These are phyloP conservation scores for Aspergillus sp. DNA, from an alignment of 2,329 filamentous ascomycete genomes.

Conservation along the genomic window DNA sequence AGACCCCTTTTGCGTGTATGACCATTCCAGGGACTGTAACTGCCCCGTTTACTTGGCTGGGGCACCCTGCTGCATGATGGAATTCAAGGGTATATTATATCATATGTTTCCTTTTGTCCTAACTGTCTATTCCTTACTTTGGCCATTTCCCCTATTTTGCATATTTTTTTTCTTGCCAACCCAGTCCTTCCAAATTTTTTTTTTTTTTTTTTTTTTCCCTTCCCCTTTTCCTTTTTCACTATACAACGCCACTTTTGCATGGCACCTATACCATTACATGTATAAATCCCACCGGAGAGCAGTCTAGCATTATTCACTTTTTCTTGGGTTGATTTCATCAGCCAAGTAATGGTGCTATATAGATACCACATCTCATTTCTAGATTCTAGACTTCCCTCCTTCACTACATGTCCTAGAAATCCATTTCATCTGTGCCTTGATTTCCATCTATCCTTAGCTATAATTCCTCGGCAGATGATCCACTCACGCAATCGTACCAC, in stretches of 20 bases:
- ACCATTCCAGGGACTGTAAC: constrained; percentile 15
- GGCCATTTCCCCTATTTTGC: constrained; percentile 7
- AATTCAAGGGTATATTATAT: constrained; percentile 14
- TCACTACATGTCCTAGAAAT: not conserved
- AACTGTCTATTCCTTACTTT: not conserved
- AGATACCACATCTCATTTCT: not conserved
- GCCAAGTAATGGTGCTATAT: constrained; percentile 4
- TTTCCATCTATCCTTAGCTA: not conserved
- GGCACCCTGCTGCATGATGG: constrained; percentile 11
- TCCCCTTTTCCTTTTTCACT: not conserved
- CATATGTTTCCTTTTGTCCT: constrained; percentile 4
- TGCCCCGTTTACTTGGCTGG: constrained; percentile 3
- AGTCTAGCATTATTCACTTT: not conserved
- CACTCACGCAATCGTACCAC: not conserved
- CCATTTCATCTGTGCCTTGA: not conserved
- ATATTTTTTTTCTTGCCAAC: not conserved
- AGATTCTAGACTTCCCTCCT: not conserved
- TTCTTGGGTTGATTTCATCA: not conserved
- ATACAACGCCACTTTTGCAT: constrained; percentile 1
- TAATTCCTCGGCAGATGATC: not conserved
- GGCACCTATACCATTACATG: constrained; percentile 4
- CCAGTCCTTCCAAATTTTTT: not conserved
- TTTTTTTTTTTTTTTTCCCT: constrained; percentile 4
- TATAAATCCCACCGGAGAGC: constrained; percentile 5
- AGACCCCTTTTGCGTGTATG: constrained; percentile 25